Conservation (phyloP, 75 land plant genomes). For the Selaginella tamariscina region DNA sequence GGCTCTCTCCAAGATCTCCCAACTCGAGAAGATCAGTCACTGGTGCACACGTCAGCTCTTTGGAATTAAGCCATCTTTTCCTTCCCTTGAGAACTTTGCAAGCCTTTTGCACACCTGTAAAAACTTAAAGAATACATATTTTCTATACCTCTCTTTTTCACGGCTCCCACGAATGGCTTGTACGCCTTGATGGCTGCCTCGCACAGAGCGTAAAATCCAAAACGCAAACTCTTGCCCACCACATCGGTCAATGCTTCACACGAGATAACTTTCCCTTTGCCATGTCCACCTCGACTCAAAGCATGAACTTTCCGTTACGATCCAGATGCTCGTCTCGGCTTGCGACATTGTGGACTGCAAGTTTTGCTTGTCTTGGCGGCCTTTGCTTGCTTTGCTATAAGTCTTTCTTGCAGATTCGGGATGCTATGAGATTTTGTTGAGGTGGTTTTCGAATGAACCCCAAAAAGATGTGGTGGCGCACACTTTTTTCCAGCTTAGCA, state of each 20-base stretch:
- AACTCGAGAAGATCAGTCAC: constrained; percentile 1
- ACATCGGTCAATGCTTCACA: constrained; percentile 68
- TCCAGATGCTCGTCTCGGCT: constrained; percentile 79
- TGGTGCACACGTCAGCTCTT: constrained; percentile 1
- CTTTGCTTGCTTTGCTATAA: constrained; percentile 1
- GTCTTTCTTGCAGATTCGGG: constrained; percentile 1
- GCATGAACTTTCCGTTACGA: constrained; percentile 96
- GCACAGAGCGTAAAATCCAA: constrained; percentile 59
- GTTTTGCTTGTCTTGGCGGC: constrained; percentile 82
- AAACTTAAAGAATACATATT: constrained; percentile 40
- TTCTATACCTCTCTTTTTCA: constrained; percentile 91
- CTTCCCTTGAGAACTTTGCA: constrained; percentile 3
- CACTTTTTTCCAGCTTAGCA: constrained; percentile 1
- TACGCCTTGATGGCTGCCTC: constrained; percentile 82
- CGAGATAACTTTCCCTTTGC: constrained; percentile 77
- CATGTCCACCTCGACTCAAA: constrained; percentile 85
- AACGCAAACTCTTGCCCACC: constrained; percentile 47
- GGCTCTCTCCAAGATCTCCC: background rate
- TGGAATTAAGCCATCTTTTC: constrained; percentile 1
- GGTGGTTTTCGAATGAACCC: constrained; percentile 3
- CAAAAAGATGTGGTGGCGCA: constrained; percentile 1
- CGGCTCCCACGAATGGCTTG: constrained; percentile 76
- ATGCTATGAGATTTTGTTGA: constrained; percentile 2
- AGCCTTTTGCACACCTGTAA: constrained; percentile 3
- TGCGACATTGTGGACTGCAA: constrained; percentile 65